Conservation (phyloP, 176 grass and related monocot genomes). For the bread wheat (Triticum aestivum) region DNA sequence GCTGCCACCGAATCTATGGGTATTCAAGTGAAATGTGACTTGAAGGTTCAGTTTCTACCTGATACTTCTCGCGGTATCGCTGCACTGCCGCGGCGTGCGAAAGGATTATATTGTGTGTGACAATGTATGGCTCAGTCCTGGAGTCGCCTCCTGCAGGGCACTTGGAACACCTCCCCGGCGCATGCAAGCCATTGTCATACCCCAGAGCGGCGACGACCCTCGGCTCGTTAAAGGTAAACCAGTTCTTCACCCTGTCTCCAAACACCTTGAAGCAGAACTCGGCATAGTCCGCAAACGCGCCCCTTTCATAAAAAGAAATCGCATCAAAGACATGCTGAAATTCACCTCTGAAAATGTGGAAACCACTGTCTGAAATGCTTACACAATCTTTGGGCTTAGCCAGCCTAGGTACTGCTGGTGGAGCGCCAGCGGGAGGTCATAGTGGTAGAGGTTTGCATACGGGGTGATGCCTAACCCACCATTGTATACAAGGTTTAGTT, state of each 20-base stretch:
- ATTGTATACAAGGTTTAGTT: neutral
- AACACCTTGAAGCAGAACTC: conserved; percentile 84
- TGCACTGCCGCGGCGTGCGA: conserved; percentile 82
- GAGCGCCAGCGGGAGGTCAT: conserved; percentile 85
- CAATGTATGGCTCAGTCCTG: conserved; percentile 75
- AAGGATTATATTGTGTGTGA: conserved; percentile 71
- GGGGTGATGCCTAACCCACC: conserved; percentile 60
- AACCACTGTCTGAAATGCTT: conserved; percentile 1
- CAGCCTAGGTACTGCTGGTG: conserved; percentile 77
- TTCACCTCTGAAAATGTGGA: neutral
- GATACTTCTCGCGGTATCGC: conserved; percentile 73
- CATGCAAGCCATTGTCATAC: conserved; percentile 71
- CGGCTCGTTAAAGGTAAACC: conserved; percentile 95
- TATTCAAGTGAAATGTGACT: neutral
- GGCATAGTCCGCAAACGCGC: conserved; percentile 66
- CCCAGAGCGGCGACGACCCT: conserved; percentile 77
- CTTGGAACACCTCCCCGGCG: conserved; percentile 69
- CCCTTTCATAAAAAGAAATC: conserved; percentile 26
- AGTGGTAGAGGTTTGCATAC: conserved; percentile 94
- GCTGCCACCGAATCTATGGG: neutral
- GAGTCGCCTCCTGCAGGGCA: conserved; percentile 72
- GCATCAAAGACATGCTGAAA: neutral
- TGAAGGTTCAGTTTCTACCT: conserved; percentile 34
- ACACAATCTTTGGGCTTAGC: conserved; percentile 77
- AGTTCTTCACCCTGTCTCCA: conserved; percentile 84